Base-by-base conservation (phyloP, 441 rosid species). In the Pelargonium cotyledonis region DNA sequence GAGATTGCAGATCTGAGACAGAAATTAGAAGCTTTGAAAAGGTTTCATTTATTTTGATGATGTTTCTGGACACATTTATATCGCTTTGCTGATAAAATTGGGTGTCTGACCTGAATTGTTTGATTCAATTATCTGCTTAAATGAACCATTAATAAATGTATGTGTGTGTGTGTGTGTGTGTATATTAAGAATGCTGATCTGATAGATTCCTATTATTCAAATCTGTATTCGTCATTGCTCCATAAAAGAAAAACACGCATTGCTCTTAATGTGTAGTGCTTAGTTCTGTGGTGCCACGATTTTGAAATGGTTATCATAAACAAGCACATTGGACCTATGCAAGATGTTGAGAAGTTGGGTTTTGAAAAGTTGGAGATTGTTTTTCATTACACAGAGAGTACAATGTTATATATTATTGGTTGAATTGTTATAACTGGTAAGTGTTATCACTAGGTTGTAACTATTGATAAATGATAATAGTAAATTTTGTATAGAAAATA, bases 1-100 rank as follows among this genome's bases (percentile, higher is more conserved):
- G 98, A 92, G 81, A 89, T 95, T 84, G 94, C 94, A 77, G 97
- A 92, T 66, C 76, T 86, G 84, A 86, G 97, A 76, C 95, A 86
- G 78, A 88, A 82, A 77, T 80, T 85, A 76, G 97, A 95, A 74
- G 83, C 83, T 80, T 87, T 88, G 70, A 95, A 85, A 84, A 88
- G 97, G 99, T 92, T 63, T 76, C 31, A 55, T 78, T 73, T 35
- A 31, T 70, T 70, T 70, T 66, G 68, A 63, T 60, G 31, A 8
- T 67, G 43, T 46, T 11, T n/a, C 29, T 66, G 53, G 58, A 65
- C 40, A 70, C 40, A 35, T 11, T 35, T 10, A 44, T 35, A 18
- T 0, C 18, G 68, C 62, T 19, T 61, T n/a, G 43, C 26, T 53
- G 31, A 43, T 65, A 16, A n/a, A n/a, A 8, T 44, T 31, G 9